Base-by-base conservation (phyloP, 257 asterid genomes). In the Scutellaria barbata region DNA sequence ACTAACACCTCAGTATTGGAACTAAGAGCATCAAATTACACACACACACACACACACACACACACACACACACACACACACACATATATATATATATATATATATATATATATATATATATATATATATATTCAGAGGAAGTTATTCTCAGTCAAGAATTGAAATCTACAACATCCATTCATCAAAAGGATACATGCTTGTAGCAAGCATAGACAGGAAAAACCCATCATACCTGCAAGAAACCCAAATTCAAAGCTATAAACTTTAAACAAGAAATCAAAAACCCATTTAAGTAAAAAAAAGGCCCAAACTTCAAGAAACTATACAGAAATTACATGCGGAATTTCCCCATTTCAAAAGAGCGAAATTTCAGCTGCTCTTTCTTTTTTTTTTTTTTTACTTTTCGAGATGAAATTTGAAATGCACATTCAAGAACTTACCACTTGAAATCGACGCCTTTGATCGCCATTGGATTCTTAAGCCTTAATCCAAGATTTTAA, bases 141-240 rank as follows among this genome's bases (percentile, higher is more conserved):
- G 8, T 57, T 10, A 60, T 59, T 55, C 14, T 5, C 11, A 16
- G 60, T 66, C 68, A 71, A 72, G 76, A 74, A 81, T 59, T 9
- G 60, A 76, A 78, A 53, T 72, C 69, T 43, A 64, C 74, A 80
- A 37, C 50, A 37, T 56, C 62, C 51, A 57, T 48, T 62, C 66
- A 45, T 33, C 43, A 59, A 68, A 81, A 93, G 98, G 98, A 94
- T 94, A 91, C 98, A 88, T 77, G 64, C 97, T 94, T 18, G 95
- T 94, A 14, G 96, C 97, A 18, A 94, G 87, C 98, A 94, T 94
- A 70, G 96, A 89, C 84, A 94, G 75, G 94, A 94, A 94, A 82
- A 94, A 94, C 71, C 98, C 98, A 91, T 94, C 97, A 62, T 91
- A 94, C 98, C 97, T 94, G 84, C 85, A 82, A 85, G 16, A 81